A percentile compares a stretch with the other conserved stretches of the same genome.
phyloP scores from a whole-genome alignment of 169 alveolate species.

The Plasmodium adleri region DNA sequence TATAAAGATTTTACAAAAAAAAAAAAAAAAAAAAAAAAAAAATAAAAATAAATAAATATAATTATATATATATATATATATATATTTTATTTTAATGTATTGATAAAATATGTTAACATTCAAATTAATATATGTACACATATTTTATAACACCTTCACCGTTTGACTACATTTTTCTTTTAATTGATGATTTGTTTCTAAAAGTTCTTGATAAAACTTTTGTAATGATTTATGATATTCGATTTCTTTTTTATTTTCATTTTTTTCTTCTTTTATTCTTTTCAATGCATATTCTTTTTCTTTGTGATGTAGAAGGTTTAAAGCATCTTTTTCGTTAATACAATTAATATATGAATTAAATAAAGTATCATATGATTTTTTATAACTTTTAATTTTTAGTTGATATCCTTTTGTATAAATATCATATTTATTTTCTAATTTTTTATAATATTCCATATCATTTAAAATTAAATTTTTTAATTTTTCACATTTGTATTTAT shows the following conservation, averaged over 20 bases:
- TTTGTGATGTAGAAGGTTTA: constrained; percentile 30
- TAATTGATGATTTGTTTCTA: constrained; percentile 14
- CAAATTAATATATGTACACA: neutral
- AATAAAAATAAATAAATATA: neutral
- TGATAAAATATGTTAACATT: too few species aligned
- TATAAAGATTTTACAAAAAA: neutral
- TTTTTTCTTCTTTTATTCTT: constrained; percentile 58
- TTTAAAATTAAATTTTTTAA: constrained; percentile 33
- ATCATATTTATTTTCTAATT: constrained; percentile 57
- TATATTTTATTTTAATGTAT: too few species aligned
- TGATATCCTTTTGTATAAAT: constrained; percentile 52
- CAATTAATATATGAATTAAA: constrained; percentile 28
- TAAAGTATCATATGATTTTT: constrained; percentile 63
- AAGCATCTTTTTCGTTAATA: constrained; percentile 52
- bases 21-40: neutral
- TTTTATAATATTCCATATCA: constrained; percentile 38
- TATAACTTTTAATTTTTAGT: constrained; percentile 62
- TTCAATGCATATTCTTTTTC: constrained; percentile 48
- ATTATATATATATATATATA: too few species aligned
- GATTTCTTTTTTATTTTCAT: constrained; percentile 74
- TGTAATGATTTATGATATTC: constrained; percentile 76
- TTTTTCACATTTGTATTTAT: constrained; percentile 40
- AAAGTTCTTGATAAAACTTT: constrained; percentile 55
- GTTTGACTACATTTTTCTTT: constrained; percentile 2
- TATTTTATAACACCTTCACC: neutral